These are phyloP conservation scores for Gonium pectorale DNA, from an alignment of 139 green algal species.

Conservation along the genomic window DNA sequence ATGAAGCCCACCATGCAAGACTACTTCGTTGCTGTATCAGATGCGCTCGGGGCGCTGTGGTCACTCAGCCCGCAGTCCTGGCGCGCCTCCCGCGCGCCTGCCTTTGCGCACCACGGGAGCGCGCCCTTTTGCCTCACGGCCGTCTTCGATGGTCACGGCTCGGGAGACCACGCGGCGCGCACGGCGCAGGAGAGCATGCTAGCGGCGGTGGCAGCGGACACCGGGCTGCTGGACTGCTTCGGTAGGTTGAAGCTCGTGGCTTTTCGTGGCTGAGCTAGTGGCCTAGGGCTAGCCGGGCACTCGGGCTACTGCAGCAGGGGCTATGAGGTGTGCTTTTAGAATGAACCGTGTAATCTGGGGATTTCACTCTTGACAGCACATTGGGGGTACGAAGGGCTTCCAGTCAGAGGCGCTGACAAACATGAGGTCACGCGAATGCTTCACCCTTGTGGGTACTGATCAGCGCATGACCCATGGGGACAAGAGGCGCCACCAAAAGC, in stretches of 20 bases:
- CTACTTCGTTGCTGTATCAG: slow-evolving; percentile 25
- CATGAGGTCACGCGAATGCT: too few species aligned
- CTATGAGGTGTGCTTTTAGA: too few species aligned
- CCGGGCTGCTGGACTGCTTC: slow-evolving; percentile 23
- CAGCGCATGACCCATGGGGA: too few species aligned
- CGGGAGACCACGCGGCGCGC: slow-evolving; percentile 36
- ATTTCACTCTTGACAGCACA: too few species aligned
- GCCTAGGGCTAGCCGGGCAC: too few species aligned
- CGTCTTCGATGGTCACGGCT: slow-evolving; percentile 36
- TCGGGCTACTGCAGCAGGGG: too few species aligned
- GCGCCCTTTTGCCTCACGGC: slow-evolving; percentile 37
- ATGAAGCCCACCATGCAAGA: slow-evolving; percentile 41
- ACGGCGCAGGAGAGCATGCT: slow-evolving; percentile 36
- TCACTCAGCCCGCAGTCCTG: background rate
- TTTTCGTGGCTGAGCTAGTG: background rate
- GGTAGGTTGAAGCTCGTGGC: background rate
- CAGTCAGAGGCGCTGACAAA: too few species aligned
- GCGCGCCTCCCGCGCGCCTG: background rate
- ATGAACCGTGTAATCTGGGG: too few species aligned
- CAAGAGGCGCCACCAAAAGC: too few species aligned
- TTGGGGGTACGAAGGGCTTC: too few species aligned
- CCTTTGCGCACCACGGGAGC: background rate
- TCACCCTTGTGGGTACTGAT: too few species aligned
- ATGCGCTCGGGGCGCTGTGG: slow-evolving; percentile 19
- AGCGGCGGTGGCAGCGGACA: background rate